phyloP scores from a whole-genome alignment of 306 rosid genomes.

The Senna siamea region DNA sequence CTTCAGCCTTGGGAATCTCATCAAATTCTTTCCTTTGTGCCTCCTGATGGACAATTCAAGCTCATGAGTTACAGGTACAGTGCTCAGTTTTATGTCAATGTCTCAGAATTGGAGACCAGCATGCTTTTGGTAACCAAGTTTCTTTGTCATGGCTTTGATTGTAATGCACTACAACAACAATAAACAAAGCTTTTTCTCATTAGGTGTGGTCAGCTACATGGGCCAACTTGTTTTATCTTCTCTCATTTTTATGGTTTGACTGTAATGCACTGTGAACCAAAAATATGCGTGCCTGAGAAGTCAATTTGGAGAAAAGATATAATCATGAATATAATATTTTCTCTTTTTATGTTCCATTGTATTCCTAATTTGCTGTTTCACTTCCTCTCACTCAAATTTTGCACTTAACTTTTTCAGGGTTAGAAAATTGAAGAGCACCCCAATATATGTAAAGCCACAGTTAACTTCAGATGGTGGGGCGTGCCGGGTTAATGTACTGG shows the following conservation, averaged over 20 bases:
- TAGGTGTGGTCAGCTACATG: too few species aligned
- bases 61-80: conserved; percentile 89
- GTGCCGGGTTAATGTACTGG: conserved; percentile 78
- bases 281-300: neutral
- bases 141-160: neutral
- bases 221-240: too few species aligned
- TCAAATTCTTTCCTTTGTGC: conserved; percentile 92
- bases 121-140: neutral
- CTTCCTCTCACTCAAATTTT: conserved; percentile 18
- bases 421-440: conserved; percentile 84
- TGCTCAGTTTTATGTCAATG: conserved; percentile 19
- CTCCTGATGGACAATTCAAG: conserved; percentile 96
- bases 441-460: conserved; percentile 92
- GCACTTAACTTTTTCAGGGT: conserved; percentile 60
- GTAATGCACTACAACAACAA: neutral
- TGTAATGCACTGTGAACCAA: neutral
- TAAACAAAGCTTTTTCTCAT: too few species aligned
- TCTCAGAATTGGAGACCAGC: conserved; percentile 16
- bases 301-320: conserved; percentile 24
- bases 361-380: conserved; percentile 1
- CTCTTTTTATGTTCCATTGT: neutral
- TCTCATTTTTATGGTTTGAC: neutral
- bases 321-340: neutral
- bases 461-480: conserved; percentile 78
- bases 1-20: conserved; percentile 89